Evolutionary conservation across 495 filamentous ascomycete species (phyloP).

Genomic region (Hypomontagnella monticulosa): DNA sequence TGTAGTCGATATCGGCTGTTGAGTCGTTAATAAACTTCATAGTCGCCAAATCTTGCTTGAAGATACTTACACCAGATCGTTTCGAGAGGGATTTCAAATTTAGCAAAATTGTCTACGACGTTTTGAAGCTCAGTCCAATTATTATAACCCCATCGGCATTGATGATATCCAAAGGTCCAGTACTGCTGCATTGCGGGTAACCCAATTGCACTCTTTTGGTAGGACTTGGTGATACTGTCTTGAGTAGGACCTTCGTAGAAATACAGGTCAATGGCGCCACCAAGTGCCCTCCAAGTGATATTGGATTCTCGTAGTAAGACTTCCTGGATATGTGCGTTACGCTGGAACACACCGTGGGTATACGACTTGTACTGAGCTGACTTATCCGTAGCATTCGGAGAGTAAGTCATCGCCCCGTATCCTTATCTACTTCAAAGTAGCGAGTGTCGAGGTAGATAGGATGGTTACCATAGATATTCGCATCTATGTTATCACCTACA

Average conservation of each 20-base stretch:
- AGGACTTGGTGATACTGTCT: conserved; percentile 73
- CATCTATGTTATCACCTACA: conserved; percentile 67
- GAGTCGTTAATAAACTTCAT: conserved; percentile 57
- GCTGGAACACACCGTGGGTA: conserved; percentile 84
- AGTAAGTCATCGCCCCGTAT: conserved; percentile 63
- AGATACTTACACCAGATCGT: conserved; percentile 71
- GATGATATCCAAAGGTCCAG: conserved; percentile 86
- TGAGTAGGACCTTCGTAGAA: conserved; percentile 81
- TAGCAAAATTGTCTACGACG: conserved; percentile 79
- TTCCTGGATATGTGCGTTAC: conserved; percentile 83
- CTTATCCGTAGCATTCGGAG: conserved; percentile 62
- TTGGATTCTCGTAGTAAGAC: conserved; percentile 70
- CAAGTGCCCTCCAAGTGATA: conserved; percentile 82
- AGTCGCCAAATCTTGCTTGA: not conserved
- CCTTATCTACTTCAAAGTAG: conserved; percentile 62
- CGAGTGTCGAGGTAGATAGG: conserved; percentile 87
- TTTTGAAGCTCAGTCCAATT: conserved; percentile 79
- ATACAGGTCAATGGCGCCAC: conserved; percentile 84
- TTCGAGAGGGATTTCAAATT: conserved; percentile 80
- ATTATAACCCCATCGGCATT: conserved; percentile 84
- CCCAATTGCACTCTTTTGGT: conserved; percentile 73
- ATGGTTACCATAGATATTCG: conserved; percentile 84
- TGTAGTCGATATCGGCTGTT: conserved; percentile 86
- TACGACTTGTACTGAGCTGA: conserved; percentile 67
- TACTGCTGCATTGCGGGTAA: conserved; percentile 87